phyloP scores from a whole-genome alignment of 352 stramenopile genomes.

The Phytophthora fragariaefolia region DNA sequence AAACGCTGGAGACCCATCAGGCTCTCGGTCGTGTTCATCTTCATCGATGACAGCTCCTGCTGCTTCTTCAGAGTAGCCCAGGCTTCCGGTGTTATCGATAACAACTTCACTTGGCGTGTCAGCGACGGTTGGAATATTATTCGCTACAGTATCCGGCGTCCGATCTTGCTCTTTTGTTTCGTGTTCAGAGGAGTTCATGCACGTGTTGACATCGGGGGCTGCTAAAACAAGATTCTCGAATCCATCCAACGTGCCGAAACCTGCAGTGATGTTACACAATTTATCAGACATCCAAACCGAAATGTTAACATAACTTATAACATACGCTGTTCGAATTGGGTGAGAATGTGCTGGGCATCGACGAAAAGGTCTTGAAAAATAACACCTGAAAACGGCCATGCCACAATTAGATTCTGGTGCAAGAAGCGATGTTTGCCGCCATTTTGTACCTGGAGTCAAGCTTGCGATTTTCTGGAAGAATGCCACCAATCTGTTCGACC shows the following conservation, averaged over 20 bases:
- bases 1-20: background rate
- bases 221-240: constrained; percentile 47
- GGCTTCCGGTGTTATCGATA: background rate
- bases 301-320: background rate
- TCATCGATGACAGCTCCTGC: background rate
- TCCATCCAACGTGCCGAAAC: constrained; percentile 42
- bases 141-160: background rate
- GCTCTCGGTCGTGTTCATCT: constrained; percentile 9
- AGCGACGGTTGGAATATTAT: background rate
- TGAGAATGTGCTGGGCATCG: constrained; percentile 46
- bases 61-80: constrained; percentile 2
- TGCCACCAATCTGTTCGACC: constrained; percentile 42
- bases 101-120: background rate
- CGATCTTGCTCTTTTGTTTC: constrained; percentile 8
- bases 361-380: constrained; percentile 41
- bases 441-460: constrained; percentile 42
- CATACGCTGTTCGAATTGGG: constrained; percentile 54
- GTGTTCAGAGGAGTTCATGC: constrained; percentile 8
- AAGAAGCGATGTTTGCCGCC: background rate
- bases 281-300: constrained; percentile 1
- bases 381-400: constrained; percentile 28
- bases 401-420: constrained; percentile 6
- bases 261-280: constrained; percentile 28
- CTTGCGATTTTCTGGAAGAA: constrained; percentile 49
- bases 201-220: constrained; percentile 6